phyloP scores from a whole-genome alignment of 2,329 filamentous ascomycete genomes.

The Aspergillus sp. region DNA sequence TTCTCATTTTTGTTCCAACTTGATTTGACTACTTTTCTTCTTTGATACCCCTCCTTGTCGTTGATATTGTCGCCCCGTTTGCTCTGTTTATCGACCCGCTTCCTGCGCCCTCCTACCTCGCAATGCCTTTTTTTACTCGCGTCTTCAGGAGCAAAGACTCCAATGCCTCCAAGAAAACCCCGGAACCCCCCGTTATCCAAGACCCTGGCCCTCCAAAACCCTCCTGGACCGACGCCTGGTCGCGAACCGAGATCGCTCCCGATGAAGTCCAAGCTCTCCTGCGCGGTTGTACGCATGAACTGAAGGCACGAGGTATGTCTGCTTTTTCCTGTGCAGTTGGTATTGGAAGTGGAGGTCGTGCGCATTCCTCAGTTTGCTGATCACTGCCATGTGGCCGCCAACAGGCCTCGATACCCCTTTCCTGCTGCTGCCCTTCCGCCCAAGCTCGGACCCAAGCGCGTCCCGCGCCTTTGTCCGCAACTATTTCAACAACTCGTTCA shows the following conservation, averaged over 20 bases:
- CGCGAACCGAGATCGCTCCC: conserved; percentile 68
- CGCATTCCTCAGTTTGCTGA: conserved; percentile 23
- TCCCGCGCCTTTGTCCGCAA: conserved; percentile 87
- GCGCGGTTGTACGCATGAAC: conserved; percentile 73
- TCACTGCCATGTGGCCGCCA: conserved; percentile 14
- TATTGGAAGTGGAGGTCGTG: conserved; percentile 11
- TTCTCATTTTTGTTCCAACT: conserved; percentile 6
- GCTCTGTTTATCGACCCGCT: conserved; percentile 3
- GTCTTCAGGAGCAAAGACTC: conserved; percentile 69
- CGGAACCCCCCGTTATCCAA: conserved; percentile 42
- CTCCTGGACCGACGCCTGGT: conserved; percentile 81
- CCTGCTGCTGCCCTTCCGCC: conserved; percentile 85
- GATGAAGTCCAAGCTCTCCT: conserved; percentile 88
- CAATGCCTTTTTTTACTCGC: conserved; percentile 51
- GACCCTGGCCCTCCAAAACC: conserved; percentile 56
- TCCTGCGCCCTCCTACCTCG: conserved; percentile 8
- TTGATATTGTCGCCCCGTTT: conserved; percentile 7
- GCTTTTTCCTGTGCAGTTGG: conserved; percentile 11
- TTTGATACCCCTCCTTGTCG: conserved; percentile 2
- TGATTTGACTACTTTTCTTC: conserved; percentile 1
- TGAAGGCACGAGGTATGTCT: conserved; percentile 81
- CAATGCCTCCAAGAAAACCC: conserved; percentile 51
- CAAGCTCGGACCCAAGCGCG: conserved; percentile 81
- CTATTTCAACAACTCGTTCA: conserved; percentile 67
- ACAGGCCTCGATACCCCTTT: conserved; percentile 83